Conservation (phyloP, 306 rosid genomes). For the Pyrus bretschneideri region DNA sequence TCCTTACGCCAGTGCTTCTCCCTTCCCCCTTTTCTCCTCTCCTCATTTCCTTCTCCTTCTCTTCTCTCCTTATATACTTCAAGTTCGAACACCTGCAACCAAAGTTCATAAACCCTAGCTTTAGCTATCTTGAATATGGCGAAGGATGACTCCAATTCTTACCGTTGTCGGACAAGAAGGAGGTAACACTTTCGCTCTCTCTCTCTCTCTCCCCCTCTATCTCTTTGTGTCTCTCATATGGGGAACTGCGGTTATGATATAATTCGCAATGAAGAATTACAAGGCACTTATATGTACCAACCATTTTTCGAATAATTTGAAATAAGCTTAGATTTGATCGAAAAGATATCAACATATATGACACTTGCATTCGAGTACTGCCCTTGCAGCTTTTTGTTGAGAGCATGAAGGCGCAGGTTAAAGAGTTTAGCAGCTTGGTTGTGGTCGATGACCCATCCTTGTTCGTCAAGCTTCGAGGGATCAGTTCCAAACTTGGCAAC, state of each 20-base stretch:
- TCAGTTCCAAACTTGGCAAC: slow-evolving; percentile 76
- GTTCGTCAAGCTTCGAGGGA: slow-evolving; percentile 64
- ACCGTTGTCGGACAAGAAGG: no score
- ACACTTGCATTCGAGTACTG: slow-evolving; percentile 64
- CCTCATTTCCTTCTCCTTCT: no score
- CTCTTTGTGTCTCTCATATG: no score
- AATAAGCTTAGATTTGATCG: slow-evolving; percentile 63
- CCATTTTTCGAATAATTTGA: slow-evolving; percentile 61
- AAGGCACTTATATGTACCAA: slow-evolving; percentile 23
- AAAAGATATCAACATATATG: slow-evolving; percentile 65
- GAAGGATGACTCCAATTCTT: no score
- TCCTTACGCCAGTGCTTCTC: no score
- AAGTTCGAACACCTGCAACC: no score
- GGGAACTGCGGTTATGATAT: background rate
- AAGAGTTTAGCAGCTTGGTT: slow-evolving; percentile 72
- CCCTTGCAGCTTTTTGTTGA: slow-evolving; percentile 54
- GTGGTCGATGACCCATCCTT: slow-evolving; percentile 66
- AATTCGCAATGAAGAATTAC: background rate
- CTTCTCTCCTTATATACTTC: no score
- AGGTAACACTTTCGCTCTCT: no score
- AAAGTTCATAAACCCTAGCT: no score
- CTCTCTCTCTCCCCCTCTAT: no score
- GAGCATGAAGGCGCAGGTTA: slow-evolving; percentile 78
- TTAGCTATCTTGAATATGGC: no score
- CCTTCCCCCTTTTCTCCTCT: no score